A percentile compares a stretch with the other conserved stretches of the same genome.
Conservation (phyloP, 345 rosid genomes). For the Balakata baccata region DNA sequence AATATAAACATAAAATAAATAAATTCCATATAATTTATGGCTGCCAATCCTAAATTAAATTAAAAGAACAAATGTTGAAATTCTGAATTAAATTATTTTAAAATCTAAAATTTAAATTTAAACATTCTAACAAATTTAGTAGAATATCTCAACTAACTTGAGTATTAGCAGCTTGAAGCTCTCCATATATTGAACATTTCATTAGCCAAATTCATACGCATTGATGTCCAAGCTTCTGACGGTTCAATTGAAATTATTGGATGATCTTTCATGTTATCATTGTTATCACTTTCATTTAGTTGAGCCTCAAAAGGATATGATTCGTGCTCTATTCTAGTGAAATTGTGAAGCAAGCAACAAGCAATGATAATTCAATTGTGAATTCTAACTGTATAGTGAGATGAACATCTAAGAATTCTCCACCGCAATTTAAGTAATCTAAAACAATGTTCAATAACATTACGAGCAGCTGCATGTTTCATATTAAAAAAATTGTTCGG, state of each 20-base stretch:
- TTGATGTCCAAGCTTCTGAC: background rate
- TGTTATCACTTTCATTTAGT: background rate
- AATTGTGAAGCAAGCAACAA: too few relatives aligned
- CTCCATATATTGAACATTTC: background rate
- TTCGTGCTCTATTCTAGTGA: too few relatives aligned
- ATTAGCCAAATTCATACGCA: background rate
- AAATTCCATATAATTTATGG: too few relatives aligned
- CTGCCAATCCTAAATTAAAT: too few relatives aligned
- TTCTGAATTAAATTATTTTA: too few relatives aligned
- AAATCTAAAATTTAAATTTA: too few relatives aligned
- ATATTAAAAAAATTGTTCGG: background rate
- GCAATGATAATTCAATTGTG: background rate
- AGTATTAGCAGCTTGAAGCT: too few relatives aligned
- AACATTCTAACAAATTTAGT: too few relatives aligned
- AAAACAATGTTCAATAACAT: constrained; percentile 5
- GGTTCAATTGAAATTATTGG: background rate
- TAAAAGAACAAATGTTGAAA: too few relatives aligned
- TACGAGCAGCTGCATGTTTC: background rate
- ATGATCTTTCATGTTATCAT: background rate
- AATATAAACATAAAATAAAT: too few relatives aligned
- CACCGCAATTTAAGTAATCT: background rate
- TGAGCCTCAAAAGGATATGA: background rate
- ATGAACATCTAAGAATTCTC: background rate
- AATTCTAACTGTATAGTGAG: background rate
- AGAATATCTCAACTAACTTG: too few relatives aligned